Conservation (phyloP, 108 stramenopile species). For the Aureococcus anophagefferens region DNA sequence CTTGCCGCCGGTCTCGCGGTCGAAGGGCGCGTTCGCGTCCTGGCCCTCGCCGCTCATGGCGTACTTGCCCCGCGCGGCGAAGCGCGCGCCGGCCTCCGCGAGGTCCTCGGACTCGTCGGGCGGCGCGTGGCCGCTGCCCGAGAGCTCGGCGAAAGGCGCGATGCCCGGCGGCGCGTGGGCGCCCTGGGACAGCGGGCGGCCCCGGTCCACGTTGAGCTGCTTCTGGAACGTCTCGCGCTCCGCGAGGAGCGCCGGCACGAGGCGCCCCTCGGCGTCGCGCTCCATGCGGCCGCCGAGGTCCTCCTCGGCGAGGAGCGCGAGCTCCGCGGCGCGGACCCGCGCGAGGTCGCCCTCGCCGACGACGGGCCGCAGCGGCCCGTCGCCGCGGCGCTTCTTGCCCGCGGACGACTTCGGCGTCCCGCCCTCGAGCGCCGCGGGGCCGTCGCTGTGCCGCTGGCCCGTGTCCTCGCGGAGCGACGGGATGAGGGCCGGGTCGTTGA, state of each 20-base stretch:
- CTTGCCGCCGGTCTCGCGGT: background rate
- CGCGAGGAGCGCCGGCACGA: background rate
- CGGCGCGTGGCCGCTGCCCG: background rate
- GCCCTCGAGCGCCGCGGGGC: background rate
- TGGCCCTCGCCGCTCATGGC: too few relatives aligned
- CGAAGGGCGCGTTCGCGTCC: background rate
- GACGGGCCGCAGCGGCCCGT: background rate
- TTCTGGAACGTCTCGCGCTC: background rate
- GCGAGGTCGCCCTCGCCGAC: slow-evolving; percentile 3
- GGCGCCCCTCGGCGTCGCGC: background rate
- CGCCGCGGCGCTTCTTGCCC: background rate
- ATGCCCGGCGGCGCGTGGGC: background rate
- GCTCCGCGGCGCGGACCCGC: slow-evolving; percentile 1
- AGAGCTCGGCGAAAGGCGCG: slow-evolving; percentile 3
- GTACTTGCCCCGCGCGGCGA: too few relatives aligned
- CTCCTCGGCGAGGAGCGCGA: slow-evolving; percentile 1
- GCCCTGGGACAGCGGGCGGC: background rate
- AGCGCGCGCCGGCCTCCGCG: too few relatives aligned
- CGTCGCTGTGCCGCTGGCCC: background rate
- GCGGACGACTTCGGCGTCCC: background rate
- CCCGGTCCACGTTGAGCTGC: background rate
- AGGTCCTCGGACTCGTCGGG: too few relatives aligned
- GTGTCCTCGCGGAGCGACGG: too few relatives aligned
- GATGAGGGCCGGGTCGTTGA: slow-evolving; percentile 4
- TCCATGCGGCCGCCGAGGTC: background rate